phyloP scores from a whole-genome alignment of 2,329 filamentous ascomycete genomes.

The Penicillium rolfsii region DNA sequence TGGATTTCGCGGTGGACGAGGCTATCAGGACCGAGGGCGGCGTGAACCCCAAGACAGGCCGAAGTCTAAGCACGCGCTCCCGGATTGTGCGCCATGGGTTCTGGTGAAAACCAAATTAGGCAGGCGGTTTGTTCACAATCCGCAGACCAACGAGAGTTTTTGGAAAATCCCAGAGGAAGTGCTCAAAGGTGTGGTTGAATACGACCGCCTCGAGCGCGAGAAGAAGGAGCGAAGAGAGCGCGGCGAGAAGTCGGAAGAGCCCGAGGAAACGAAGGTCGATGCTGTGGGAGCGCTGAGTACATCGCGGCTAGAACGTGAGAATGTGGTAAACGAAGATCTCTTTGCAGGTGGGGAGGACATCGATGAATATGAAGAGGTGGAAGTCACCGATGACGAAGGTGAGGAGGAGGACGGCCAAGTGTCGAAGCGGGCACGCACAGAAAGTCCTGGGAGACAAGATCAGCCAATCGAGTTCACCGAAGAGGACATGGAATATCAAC shows the following conservation, averaged over 20 bases:
- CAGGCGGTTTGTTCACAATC: slow-evolving; percentile 87
- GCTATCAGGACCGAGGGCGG: slow-evolving; percentile 62
- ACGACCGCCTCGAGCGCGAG: slow-evolving; percentile 72
- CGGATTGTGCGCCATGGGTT: slow-evolving; percentile 82
- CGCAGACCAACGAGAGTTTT: slow-evolving; percentile 81
- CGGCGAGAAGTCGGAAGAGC: slow-evolving; percentile 31
- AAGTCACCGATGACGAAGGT: slow-evolving; percentile 66
- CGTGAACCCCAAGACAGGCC: slow-evolving; percentile 79
- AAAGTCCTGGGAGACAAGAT: slow-evolving; percentile 52
- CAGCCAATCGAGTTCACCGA: slow-evolving; percentile 79
- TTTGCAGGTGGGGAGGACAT: slow-evolving; percentile 56
- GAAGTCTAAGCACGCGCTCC: slow-evolving; percentile 76
- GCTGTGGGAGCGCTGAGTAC: slow-evolving; percentile 22
- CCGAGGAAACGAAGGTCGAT: slow-evolving; percentile 27
- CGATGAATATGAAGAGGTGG: slow-evolving; percentile 76
- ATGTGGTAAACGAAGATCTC: slow-evolving; percentile 17
- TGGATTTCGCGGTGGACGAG: slow-evolving; percentile 55
- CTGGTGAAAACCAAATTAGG: slow-evolving; percentile 91
- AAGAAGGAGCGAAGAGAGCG: slow-evolving; percentile 61
- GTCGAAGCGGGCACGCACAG: slow-evolving; percentile 57
- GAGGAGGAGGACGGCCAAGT: slow-evolving; percentile 56
- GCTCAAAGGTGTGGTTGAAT: slow-evolving; percentile 71
- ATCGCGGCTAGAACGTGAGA: slow-evolving; percentile 1
- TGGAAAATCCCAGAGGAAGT: slow-evolving; percentile 94
- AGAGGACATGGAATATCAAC: slow-evolving; percentile 89